Evolutionary conservation across 169 alveolate species (phyloP), one percentile per base, ranked within the genome.

Genomic region (Plasmodium gonderi): DNA sequence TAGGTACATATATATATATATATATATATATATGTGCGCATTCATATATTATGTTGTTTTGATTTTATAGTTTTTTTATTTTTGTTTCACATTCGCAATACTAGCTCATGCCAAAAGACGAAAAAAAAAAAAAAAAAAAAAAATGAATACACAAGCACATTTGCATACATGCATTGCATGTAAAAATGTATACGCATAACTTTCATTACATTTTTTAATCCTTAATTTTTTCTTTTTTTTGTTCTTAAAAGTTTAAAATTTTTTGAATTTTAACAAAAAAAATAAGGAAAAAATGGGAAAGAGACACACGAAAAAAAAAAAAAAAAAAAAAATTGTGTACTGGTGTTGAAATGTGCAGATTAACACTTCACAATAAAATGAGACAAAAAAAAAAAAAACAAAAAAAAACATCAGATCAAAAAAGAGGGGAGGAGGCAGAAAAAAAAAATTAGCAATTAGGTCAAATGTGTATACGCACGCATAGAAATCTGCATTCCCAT

Each of bases 291-390:
- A n/a, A 6, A 12, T 54, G 69, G 14, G 72, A 5, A 60, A 23
- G 26, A 60, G 72, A 60, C 72, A 17, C 72, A n/a, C 38, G n/a
- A 60, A 60, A 60, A 54, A n/a, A n/a, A n/a, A n/a, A n/a, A n/a
- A n/a, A n/a, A n/a, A n/a, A n/a, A n/a, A n/a, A n/a, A 54, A 60
- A 60, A 60, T 20, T 3, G 38, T n/a, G 72, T 23, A 36, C 17
- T 20, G 72, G 72, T 60, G 72, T 60, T 23, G 64, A 42, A 38
- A 75, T 40, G 38, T 20, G 64, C 51, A 75, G 81, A 75, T n/a
- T 49, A 40, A 75, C 26, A 23, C 81, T 75, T 75, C 54, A 42
- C 29, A 75, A 75, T 75, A 75, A 42, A 45, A 17, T 20, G 0
- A 31, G 38, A 23, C 29, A 75, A 75, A 75, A 60, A 60, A 60